Conservation (phyloP, 2,329 filamentous ascomycete species). For the Fusarium heterosporum region DNA sequence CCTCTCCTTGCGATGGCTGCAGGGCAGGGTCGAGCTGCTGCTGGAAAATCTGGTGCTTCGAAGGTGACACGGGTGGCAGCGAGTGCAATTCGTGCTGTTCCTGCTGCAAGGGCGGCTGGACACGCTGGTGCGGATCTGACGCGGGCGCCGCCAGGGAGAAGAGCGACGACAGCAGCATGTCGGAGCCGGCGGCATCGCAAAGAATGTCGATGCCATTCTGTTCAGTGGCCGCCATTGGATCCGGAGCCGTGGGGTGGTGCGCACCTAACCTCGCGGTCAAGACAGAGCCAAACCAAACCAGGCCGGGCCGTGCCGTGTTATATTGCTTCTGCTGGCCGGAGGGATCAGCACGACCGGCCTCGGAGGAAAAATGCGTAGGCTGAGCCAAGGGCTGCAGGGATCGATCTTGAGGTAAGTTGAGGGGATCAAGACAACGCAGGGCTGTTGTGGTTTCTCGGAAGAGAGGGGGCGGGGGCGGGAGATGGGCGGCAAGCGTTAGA, state of each 20-base stretch:
- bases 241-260: background rate
- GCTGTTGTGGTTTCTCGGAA: slow-evolving; percentile 35
- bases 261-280: slow-evolving; percentile 20
- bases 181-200: slow-evolving; percentile 46
- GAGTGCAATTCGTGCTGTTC: slow-evolving; percentile 35
- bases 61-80: slow-evolving; percentile 29
- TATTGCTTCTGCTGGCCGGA: slow-evolving; percentile 2
- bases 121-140: slow-evolving; percentile 34
- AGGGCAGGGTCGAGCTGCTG: slow-evolving; percentile 36
- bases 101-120: slow-evolving; percentile 30
- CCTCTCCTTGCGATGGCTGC: slow-evolving; percentile 24
- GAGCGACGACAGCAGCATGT: slow-evolving; percentile 45
- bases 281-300: slow-evolving; percentile 8
- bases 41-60: slow-evolving; percentile 34
- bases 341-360: background rate
- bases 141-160: slow-evolving; percentile 43
- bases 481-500: slow-evolving; percentile 27
- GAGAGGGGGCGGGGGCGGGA: slow-evolving; percentile 33
- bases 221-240: slow-evolving; percentile 41
- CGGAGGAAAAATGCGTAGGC: slow-evolving; percentile 5
- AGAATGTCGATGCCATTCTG: slow-evolving; percentile 48
- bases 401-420: slow-evolving; percentile 12
- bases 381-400: slow-evolving; percentile 16
- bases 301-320: slow-evolving; percentile 23
- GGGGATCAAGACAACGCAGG: slow-evolving; percentile 30